Base-by-base conservation (phyloP, 2,329 filamentous ascomycete species). In the Dactylella cylindrospora region DNA sequence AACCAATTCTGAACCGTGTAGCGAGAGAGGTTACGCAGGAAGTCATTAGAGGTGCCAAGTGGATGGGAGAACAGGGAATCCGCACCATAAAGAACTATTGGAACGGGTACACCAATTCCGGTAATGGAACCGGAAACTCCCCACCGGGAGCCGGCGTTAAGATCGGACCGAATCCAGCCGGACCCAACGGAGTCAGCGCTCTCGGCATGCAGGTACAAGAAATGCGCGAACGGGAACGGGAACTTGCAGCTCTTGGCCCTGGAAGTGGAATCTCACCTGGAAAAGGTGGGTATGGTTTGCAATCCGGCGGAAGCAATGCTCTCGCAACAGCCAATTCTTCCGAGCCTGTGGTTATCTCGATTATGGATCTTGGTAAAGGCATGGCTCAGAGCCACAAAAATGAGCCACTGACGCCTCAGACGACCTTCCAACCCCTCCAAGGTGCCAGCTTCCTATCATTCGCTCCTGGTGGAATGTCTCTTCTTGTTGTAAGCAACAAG, bases 391-490 rank as follows among this genome's bases (percentile, higher is more conserved):
- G 80, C 73, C 70, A 73, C 72, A 67, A 77, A 74, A 70, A 77
- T 80, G 74, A 71, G 54, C 71, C 73, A 8, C 64, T 70, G 29
- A 70, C 76, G 66, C 84, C 86, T 0, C 71, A 88, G 36, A 80
- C 84, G 2, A 89, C 86, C 0, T 90, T 93, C 68, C 78, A 79
- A 23, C 78, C 85, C 1, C 80, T 83, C 0, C 78, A 86, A 12
- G 88, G 88, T 6, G 91, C 87, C 72, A 91, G 87, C 70, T 90
- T 87, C 70, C 71, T 93, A 25, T 90, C 86, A 0, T 86, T 94
- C 66, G 84, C 87, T 1, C 86, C 87, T 0, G 82, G 81, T 5
- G 87, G 86, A 0, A 72, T 90, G 20, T 82, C 81, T 45, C 76
- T 94, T 8, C 85, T 93, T 72, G 90, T 86, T 0, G 85, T 86